phyloP scores from a whole-genome alignment of 768 basidiomycete species.

The Scleroderma bovista region DNA sequence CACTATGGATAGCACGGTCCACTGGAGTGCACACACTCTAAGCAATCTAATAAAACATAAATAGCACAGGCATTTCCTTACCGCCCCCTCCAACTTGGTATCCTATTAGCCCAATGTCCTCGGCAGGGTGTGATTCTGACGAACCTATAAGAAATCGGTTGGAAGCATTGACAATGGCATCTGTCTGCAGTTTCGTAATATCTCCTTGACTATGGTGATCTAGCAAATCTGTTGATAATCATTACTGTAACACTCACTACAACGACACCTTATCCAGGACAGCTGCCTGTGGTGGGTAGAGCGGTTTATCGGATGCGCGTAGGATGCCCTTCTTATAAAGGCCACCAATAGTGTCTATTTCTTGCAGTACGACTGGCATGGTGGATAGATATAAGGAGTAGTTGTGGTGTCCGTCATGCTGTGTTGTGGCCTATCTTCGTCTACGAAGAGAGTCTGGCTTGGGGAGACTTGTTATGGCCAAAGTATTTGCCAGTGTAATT shows the following conservation, averaged over 20 bases:
- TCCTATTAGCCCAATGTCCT: neutral
- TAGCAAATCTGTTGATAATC: neutral
- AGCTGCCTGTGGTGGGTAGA: conserved; percentile 32
- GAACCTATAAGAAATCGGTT: conserved; percentile 66
- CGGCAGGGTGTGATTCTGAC: neutral
- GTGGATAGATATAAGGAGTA: conserved; percentile 8
- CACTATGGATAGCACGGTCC: conserved; percentile 76
- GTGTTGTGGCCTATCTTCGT: too few relatives aligned
- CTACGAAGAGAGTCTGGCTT: too few relatives aligned
- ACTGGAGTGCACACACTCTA: conserved; percentile 37
- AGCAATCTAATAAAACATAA: neutral
- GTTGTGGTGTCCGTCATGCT: too few relatives aligned
- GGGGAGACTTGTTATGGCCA: too few relatives aligned
- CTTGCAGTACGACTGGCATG: conserved; percentile 28
- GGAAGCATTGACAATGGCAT: conserved; percentile 80
- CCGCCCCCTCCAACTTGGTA: conserved; percentile 78
- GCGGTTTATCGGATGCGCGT: conserved; percentile 26
- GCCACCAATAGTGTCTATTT: conserved; percentile 52
- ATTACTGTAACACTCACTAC: conserved; percentile 41
- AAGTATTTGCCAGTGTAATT: too few relatives aligned
- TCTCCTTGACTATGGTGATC: conserved; percentile 57
- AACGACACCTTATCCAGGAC: conserved; percentile 59
- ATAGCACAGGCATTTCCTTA: conserved; percentile 26
- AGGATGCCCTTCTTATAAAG: conserved; percentile 45
- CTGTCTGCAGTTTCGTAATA: conserved; percentile 66